phyloP scores from a whole-genome alignment of 306 rosid species.

The Mimosa bimucronata region DNA sequence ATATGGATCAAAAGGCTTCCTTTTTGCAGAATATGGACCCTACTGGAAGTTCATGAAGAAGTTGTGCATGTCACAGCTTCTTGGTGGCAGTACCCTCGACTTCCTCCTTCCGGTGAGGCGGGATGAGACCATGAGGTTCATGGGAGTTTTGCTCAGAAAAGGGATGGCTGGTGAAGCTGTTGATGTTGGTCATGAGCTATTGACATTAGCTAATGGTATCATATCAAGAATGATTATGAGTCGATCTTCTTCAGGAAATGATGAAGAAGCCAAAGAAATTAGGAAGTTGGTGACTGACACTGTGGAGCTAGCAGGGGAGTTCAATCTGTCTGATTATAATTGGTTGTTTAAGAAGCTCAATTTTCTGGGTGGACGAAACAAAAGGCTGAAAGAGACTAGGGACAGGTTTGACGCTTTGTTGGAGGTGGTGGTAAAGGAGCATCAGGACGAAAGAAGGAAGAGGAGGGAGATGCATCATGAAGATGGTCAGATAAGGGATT shows the following conservation, averaged over 20 bases:
- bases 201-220: constrained; percentile 37
- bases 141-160: constrained; percentile 17
- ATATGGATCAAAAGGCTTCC: constrained; percentile 41
- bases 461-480: constrained; percentile 25
- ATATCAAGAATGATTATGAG: constrained; percentile 59
- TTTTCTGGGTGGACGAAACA: constrained; percentile 44
- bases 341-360: constrained; percentile 55
- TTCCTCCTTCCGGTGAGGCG: constrained; percentile 34
- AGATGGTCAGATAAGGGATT: constrained; percentile 35
- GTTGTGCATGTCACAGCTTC: constrained; percentile 53
- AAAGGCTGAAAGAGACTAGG: constrained; percentile 34
- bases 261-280: constrained; percentile 43
- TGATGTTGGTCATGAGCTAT: constrained; percentile 47
- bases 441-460: constrained; percentile 37
- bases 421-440: constrained; percentile 57
- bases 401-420: constrained; percentile 50
- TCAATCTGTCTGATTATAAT: constrained; percentile 46
- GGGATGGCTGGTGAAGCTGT: constrained; percentile 36
- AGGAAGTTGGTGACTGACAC: constrained; percentile 45
- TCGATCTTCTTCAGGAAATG: constrained; percentile 41
- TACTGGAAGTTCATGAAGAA: constrained; percentile 65
- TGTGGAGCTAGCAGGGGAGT: constrained; percentile 42
- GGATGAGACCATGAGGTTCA: constrained; percentile 38
- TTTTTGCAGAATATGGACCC: constrained; percentile 48
- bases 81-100: constrained; percentile 45